Conservation (phyloP, 2,329 filamentous ascomycete genomes). For the Cercospora janseana region DNA sequence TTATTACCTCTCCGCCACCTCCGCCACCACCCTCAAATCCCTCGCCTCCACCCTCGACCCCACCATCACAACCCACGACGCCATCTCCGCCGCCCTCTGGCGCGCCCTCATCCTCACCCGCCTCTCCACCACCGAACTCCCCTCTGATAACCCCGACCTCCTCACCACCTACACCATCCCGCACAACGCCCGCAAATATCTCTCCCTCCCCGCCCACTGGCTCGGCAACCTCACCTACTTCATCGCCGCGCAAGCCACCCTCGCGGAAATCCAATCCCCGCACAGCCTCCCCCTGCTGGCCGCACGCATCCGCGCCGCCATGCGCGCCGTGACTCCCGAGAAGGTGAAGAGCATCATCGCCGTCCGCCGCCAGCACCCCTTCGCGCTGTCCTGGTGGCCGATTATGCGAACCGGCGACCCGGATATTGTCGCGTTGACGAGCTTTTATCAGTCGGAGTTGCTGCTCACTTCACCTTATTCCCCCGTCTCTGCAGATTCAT, state of each 20-base stretch:
- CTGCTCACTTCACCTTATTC: too few species aligned
- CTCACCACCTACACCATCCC: slow-evolving; percentile 23
- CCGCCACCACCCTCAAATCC: slow-evolving; percentile 22
- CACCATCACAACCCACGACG: slow-evolving; percentile 27
- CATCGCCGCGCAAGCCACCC: slow-evolving; percentile 17
- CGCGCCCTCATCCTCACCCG: slow-evolving; percentile 22
- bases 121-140: slow-evolving; percentile 20
- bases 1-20: slow-evolving; percentile 16
- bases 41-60: slow-evolving; percentile 14
- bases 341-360: slow-evolving; percentile 20
- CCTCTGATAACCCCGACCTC: slow-evolving; percentile 17
- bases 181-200: slow-evolving; percentile 24
- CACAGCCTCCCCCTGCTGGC: slow-evolving; percentile 23
- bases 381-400: slow-evolving; percentile 25
- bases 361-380: slow-evolving; percentile 17
- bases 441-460: slow-evolving; percentile 25
- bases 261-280: slow-evolving; percentile 16
- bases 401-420: slow-evolving; percentile 16
- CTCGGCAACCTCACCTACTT: slow-evolving; percentile 28
- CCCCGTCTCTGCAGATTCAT: too few species aligned
- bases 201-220: slow-evolving; percentile 21
- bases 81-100: slow-evolving; percentile 25
- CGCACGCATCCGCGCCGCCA: slow-evolving; percentile 19
- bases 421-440: slow-evolving; percentile 22
- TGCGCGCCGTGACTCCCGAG: slow-evolving; percentile 18